Percentiles rank a stretch among this genome's conserved stretches.
These are phyloP conservation scores for Amanita brunnescens DNA, from an alignment of 768 basidiomycete genomes.

Conservation along the genomic window DNA sequence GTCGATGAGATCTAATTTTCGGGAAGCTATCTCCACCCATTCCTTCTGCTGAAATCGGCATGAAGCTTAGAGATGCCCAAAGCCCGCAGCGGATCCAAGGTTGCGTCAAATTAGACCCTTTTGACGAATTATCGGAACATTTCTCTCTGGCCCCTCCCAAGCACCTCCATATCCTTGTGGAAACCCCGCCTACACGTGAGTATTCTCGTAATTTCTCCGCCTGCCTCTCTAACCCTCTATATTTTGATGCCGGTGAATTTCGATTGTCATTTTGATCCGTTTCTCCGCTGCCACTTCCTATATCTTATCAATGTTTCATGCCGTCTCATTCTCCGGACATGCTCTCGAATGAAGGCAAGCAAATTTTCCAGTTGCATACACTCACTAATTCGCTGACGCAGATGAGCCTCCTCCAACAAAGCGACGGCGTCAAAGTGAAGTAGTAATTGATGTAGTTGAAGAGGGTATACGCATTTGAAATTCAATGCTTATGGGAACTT, in stretches of 20 bases:
- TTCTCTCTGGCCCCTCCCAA: slow-evolving; percentile 7
- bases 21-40: slow-evolving; percentile 11
- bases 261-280: background rate
- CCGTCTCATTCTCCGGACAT: no score
- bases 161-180: slow-evolving; percentile 13
- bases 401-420: slow-evolving; percentile 4
- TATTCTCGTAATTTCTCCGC: slow-evolving; percentile 6
- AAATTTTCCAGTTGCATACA: no score
- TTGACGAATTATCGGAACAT: slow-evolving; percentile 5
- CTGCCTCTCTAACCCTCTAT: background rate
- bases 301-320: no score
- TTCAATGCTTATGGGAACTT: background rate
- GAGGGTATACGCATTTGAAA: slow-evolving; percentile 3
- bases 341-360: no score
- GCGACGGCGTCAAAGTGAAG: background rate
- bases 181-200: slow-evolving; percentile 7
- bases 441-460: background rate
- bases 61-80: slow-evolving; percentile 6
- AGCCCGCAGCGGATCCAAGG: slow-evolving; percentile 7
- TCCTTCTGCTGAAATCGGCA: slow-evolving; percentile 5
- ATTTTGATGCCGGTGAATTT: background rate
- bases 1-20: slow-evolving; percentile 8
- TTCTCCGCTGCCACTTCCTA: background rate
- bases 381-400: no score
- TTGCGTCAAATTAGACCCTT: slow-evolving; percentile 5